phyloP scores from a whole-genome alignment of 2,329 filamentous ascomycete genomes.

The Pezicula rhizophila region DNA sequence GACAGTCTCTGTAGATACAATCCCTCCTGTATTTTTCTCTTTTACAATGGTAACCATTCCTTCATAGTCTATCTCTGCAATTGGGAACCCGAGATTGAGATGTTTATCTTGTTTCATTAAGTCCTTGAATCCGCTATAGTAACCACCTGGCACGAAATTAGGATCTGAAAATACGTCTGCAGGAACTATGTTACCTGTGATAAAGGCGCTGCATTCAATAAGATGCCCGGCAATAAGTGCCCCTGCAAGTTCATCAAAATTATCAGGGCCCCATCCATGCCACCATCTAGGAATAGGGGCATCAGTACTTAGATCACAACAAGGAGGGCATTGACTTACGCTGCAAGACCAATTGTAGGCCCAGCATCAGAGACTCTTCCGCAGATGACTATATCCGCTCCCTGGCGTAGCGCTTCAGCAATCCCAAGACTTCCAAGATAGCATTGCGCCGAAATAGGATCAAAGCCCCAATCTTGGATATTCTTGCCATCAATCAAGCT shows the following conservation, averaged over 20 bases:
- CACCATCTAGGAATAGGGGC: conserved; percentile 23
- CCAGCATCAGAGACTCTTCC: conserved; percentile 36
- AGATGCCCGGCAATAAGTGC: conserved; percentile 26
- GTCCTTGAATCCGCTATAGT: conserved; percentile 21
- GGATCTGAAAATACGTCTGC: no score
- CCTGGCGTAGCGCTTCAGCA: conserved; percentile 30
- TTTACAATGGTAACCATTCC: conserved; percentile 38
- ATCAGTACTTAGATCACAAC: no score
- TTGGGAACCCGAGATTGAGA: conserved; percentile 38
- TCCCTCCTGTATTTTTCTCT: conserved; percentile 32
- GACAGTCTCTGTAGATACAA: conserved; percentile 41
- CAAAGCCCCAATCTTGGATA: conserved; percentile 13
- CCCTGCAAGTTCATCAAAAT: conserved; percentile 31
- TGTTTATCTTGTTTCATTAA: conserved; percentile 28
- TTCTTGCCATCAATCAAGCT: conserved; percentile 23
- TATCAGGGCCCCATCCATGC: conserved; percentile 30
- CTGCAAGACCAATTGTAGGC: conserved; percentile 33
- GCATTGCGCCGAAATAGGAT: conserved; percentile 14
- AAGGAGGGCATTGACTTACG: background rate
- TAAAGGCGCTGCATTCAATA: conserved; percentile 20
- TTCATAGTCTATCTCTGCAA: conserved; percentile 34
- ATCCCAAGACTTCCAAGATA: conserved; percentile 33
- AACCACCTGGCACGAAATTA: background rate
- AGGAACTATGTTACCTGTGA: conserved; percentile 2
- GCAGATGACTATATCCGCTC: conserved; percentile 37